phyloP scores from a whole-genome alignment of 495 filamentous ascomycete genomes.

The Penicillium malachiteum region DNA sequence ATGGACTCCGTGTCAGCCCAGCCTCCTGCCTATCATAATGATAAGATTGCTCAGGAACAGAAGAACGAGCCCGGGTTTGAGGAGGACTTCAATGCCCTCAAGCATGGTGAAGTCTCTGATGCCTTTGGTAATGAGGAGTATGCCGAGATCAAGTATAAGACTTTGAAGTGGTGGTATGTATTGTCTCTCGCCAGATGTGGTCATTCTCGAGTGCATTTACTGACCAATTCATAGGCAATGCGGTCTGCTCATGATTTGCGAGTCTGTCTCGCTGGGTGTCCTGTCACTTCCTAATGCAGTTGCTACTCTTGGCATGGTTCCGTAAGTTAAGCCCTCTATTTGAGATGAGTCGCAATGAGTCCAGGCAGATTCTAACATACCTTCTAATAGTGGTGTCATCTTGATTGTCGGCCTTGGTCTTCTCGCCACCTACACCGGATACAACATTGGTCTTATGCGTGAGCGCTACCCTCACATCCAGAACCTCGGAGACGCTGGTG shows the following conservation, averaged over 20 bases:
- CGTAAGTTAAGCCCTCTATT: constrained; percentile 14
- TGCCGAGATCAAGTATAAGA: constrained; percentile 48
- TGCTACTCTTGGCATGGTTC: constrained; percentile 62
- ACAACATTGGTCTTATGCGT: constrained; percentile 74
- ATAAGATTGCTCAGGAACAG: constrained; percentile 20
- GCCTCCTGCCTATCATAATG: constrained; percentile 20
- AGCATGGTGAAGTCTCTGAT: constrained; percentile 32
- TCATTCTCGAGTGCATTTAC: background rate
- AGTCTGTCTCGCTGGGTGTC: constrained; percentile 69
- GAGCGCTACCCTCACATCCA: constrained; percentile 63
- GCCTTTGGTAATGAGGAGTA: constrained; percentile 46
- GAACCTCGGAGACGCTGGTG: constrained; percentile 66
- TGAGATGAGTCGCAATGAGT: background rate
- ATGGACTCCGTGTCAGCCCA: constrained; percentile 22
- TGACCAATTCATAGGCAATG: constrained; percentile 28
- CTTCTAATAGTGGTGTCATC: constrained; percentile 42
- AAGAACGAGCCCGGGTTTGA: constrained; percentile 14
- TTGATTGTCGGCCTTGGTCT: constrained; percentile 65
- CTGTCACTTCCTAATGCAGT: constrained; percentile 62
- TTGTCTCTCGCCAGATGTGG: background rate
- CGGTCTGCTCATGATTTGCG: constrained; percentile 62
- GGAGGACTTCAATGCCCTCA: constrained; percentile 38
- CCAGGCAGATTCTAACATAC: background rate
- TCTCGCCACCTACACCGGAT: constrained; percentile 73
- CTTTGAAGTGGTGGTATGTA: constrained; percentile 48